Percentiles rank a stretch among this genome's conserved stretches.
Conservation (phyloP, 768 basidiomycete genomes). For the Russula sp. region DNA sequence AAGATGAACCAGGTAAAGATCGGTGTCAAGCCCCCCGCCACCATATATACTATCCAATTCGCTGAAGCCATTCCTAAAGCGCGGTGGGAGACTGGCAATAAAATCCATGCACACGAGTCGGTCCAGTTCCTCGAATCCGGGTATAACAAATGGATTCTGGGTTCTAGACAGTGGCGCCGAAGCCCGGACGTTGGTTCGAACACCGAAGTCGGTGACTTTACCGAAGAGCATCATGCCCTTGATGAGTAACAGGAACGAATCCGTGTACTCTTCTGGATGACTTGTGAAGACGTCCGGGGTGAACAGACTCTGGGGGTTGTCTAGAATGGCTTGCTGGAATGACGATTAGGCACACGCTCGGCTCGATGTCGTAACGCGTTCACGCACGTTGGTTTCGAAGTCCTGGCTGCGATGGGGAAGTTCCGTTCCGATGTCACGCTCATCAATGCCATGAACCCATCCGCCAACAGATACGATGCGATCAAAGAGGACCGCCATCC, state of each 20-base stretch:
- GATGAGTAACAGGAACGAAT: slow-evolving; percentile 73
- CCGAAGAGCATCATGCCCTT: slow-evolving; percentile 84
- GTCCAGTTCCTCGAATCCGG: slow-evolving; percentile 66
- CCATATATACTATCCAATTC: slow-evolving; percentile 52
- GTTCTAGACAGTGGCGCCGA: slow-evolving; percentile 60
- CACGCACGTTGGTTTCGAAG: slow-evolving; percentile 64
- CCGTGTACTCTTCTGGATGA: slow-evolving; percentile 72
- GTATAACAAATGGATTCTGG: slow-evolving; percentile 62
- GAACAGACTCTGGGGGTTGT: slow-evolving; percentile 69
- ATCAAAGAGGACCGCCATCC: slow-evolving; percentile 86
- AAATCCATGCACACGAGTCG: slow-evolving; percentile 60
- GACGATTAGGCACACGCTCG: slow-evolving; percentile 15
- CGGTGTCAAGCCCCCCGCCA: slow-evolving; percentile 58
- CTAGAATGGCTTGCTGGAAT: slow-evolving; percentile 48
- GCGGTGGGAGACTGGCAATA: slow-evolving; percentile 60
- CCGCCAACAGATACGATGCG: slow-evolving; percentile 64
- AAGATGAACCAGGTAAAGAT: slow-evolving; percentile 81
- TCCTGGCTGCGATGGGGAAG: slow-evolving; percentile 68
- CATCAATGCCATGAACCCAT: slow-evolving; percentile 81
- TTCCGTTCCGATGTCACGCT: slow-evolving; percentile 79
- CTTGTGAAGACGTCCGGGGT: slow-evolving; percentile 56
- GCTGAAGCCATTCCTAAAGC: slow-evolving; percentile 56
- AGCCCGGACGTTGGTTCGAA: slow-evolving; percentile 62
- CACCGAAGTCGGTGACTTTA: slow-evolving; percentile 77
- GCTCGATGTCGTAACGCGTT: slow-evolving; percentile 1